A percentile compares a stretch with the other conserved stretches of the same genome.
Conservation (phyloP, 2,329 filamentous ascomycete species). For the Huntiella abstrusa region DNA sequence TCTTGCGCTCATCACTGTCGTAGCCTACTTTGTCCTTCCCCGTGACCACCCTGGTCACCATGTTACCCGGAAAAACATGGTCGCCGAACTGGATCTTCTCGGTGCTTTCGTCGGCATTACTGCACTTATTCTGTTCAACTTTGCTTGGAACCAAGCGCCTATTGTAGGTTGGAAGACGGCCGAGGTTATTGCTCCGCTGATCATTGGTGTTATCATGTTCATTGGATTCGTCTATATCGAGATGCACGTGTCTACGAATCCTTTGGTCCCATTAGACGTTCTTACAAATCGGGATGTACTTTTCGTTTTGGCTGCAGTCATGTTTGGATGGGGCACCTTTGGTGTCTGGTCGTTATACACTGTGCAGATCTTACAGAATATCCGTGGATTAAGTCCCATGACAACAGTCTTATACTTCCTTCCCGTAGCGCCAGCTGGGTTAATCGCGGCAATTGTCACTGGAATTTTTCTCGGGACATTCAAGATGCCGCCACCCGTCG, state of each 20-base stretch:
- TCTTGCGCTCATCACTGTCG: conserved; percentile 16
- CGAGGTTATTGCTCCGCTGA: conserved; percentile 36
- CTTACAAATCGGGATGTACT: conserved; percentile 8
- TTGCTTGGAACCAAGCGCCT: conserved; percentile 48
- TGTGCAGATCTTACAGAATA: conserved; percentile 28
- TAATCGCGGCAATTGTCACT: conserved; percentile 25
- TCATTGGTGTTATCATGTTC: conserved; percentile 36
- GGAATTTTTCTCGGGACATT: conserved; percentile 23
- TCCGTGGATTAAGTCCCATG: conserved; percentile 24
- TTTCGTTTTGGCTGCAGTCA: conserved; percentile 31
- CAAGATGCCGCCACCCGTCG: conserved; percentile 19
- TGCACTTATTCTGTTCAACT: conserved; percentile 42
- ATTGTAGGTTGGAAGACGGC: conserved; percentile 37
- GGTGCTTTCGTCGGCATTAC: conserved; percentile 29
- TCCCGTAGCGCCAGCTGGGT: conserved; percentile 25
- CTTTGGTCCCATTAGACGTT: conserved; percentile 40
- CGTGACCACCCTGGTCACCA: not conserved
- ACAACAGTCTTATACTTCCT: conserved; percentile 26
- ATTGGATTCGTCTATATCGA: conserved; percentile 39
- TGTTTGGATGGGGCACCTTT: conserved; percentile 35
- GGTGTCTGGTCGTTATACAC: conserved; percentile 35
- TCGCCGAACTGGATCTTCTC: conserved; percentile 20
- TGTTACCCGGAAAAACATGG: not conserved
- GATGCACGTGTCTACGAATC: conserved; percentile 22
- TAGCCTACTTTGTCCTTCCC: conserved; percentile 21